Percentiles rank a stretch among this genome's conserved stretches.
These are phyloP conservation scores for Sporothrix pseudoabietina DNA, from an alignment of 2,329 filamentous ascomycete genomes.

Conservation along the genomic window DNA sequence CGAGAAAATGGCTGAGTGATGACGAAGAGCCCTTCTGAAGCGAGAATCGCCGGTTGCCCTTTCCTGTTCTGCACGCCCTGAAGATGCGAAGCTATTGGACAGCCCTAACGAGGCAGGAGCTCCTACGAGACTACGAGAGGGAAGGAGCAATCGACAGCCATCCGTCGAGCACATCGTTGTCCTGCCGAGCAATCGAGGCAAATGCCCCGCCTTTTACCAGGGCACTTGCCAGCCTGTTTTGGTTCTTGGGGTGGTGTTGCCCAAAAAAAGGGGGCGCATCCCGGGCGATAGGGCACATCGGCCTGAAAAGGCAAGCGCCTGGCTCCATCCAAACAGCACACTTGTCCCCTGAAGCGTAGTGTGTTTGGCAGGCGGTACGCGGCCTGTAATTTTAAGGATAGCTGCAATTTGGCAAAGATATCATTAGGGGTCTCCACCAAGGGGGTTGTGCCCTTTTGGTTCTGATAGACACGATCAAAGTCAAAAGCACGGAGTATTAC, in stretches of 20 bases:
- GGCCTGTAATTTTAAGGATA: constrained; percentile 12
- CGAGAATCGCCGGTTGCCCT: neutral
- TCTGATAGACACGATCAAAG: neutral
- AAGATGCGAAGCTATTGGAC: constrained; percentile 4
- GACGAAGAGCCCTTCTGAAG: constrained; percentile 16
- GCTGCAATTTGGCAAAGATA: neutral
- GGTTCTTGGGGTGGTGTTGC: neutral
- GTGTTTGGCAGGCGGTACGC: neutral
- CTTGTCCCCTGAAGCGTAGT: neutral
- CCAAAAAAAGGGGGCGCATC: neutral
- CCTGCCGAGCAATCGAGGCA: neutral
- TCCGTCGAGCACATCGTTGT: neutral
- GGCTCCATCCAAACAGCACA: neutral
- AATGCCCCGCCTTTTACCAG: neutral
- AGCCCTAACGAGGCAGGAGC: neutral
- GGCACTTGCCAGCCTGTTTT: constrained; percentile 1
- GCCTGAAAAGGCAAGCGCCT: neutral
- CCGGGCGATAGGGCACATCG: constrained; percentile 3
- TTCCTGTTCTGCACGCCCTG: constrained; percentile 8
- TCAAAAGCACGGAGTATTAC: neutral
- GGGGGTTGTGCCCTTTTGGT: neutral
- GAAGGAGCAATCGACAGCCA: neutral
- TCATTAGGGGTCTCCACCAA: neutral
- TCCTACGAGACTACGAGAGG: neutral
- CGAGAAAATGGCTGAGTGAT: neutral